Conservation (phyloP, 2,329 filamentous ascomycete species). For the Paraphaeosphaeria sporulosa region DNA sequence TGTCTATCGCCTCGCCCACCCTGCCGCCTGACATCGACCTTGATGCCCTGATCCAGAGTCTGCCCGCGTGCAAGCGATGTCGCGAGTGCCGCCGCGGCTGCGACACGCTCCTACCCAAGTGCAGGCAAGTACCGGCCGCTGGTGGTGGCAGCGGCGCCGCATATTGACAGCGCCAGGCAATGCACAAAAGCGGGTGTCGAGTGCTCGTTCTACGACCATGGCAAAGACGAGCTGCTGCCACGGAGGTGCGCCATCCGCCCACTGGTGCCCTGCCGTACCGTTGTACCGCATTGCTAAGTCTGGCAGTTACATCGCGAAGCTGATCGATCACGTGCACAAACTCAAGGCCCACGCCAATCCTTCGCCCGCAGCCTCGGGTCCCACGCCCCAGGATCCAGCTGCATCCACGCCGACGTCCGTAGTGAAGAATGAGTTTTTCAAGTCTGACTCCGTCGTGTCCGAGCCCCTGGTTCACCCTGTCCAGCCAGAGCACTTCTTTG, state of each 20-base stretch:
- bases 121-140: conserved; percentile 29
- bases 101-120: conserved; percentile 47
- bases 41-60: conserved; percentile 31
- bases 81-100: conserved; percentile 47
- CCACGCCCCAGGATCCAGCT: conserved; percentile 21
- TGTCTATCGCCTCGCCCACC: conserved; percentile 25
- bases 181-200: conserved; percentile 47
- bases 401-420: conserved; percentile 2
- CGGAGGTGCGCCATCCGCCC: conserved; percentile 32
- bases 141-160: not conserved
- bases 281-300: conserved; percentile 19
- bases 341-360: conserved; percentile 28
- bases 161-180: conserved; percentile 34
- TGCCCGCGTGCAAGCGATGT: conserved; percentile 47
- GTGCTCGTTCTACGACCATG: conserved; percentile 47
- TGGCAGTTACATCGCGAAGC: conserved; percentile 43
- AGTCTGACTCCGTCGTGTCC: conserved; percentile 24
- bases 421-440: conserved; percentile 13
- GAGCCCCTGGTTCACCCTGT: conserved; percentile 22
- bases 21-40: conserved; percentile 25
- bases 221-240: conserved; percentile 38
- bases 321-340: conserved; percentile 46
- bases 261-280: not conserved
- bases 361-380: conserved; percentile 29
- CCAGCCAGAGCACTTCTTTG: conserved; percentile 45